Conservation (phyloP, 192 early-diverging fungal genomes). For the Podila epigama region DNA sequence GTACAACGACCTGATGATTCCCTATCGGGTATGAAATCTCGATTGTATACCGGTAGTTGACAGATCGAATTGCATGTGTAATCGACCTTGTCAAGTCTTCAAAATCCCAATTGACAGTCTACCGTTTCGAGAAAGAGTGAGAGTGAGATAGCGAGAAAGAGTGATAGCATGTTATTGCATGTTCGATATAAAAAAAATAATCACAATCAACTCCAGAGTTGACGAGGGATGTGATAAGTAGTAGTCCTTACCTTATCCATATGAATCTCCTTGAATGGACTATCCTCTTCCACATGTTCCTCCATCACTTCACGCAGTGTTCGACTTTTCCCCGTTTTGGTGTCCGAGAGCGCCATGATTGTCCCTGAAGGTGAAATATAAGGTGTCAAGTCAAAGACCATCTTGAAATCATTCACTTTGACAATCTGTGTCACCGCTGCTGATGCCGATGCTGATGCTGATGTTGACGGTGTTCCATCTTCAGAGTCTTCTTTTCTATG, state of each 20-base stretch:
- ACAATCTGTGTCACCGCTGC: slow-evolving; percentile 11
- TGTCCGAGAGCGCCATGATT: slow-evolving; percentile 15
- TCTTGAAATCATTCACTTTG: slow-evolving; percentile 46
- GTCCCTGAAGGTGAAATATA: slow-evolving; percentile 32
- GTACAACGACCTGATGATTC: slow-evolving; percentile 36
- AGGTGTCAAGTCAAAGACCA: slow-evolving; percentile 41
- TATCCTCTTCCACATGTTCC: slow-evolving; percentile 42
- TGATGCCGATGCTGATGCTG: too few relatives aligned
- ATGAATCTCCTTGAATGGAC: slow-evolving; percentile 47
- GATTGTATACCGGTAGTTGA: slow-evolving; percentile 39
- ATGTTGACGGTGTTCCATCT: slow-evolving; percentile 8
- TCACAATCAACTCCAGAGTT: too few relatives aligned
- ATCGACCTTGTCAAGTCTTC: slow-evolving; percentile 45
- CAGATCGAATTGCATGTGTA: slow-evolving; percentile 33
- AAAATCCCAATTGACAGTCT: slow-evolving; percentile 49
- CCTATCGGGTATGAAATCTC: slow-evolving; percentile 46
- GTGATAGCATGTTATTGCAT: too few relatives aligned
- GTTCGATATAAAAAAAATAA: neutral
- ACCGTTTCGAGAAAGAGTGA: neutral
- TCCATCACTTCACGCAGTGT: slow-evolving; percentile 42
- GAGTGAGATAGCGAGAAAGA: neutral
- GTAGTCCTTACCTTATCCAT: slow-evolving; percentile 41
- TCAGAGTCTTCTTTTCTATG: too few relatives aligned
- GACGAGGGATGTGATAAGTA: too few relatives aligned
- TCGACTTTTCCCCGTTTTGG: slow-evolving; percentile 9